A percentile compares a stretch with the other conserved stretches of the same genome.
Evolutionary conservation across 768 basidiomycete genomes (phyloP).

Genomic region (Calvatia gigantea): DNA sequence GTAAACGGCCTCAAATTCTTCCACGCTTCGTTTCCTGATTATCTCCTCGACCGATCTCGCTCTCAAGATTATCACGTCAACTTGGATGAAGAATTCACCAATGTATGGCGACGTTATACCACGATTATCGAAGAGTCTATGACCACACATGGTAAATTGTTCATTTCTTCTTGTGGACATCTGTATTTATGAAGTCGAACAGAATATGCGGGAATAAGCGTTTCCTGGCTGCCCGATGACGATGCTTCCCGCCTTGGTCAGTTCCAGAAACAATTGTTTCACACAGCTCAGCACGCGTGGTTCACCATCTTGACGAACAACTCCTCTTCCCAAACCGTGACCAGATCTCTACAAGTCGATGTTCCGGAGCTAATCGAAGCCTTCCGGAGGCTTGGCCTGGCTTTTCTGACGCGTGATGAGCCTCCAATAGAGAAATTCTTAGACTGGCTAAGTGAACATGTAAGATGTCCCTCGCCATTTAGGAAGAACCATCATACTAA

Average conservation of each 20-base stretch:
- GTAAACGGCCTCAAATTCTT: background rate
- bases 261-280: background rate
- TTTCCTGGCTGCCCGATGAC: background rate
- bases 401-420: background rate
- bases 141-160: background rate
- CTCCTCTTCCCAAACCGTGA: too few relatives aligned
- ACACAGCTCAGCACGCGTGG: background rate
- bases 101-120: background rate
- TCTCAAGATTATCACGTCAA: background rate
- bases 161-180: too few relatives aligned
- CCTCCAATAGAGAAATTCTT: background rate
- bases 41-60: background rate
- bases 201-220: background rate
- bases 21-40: background rate
- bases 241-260: background rate
- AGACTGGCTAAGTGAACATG: background rate
- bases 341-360: background rate
- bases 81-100: background rate
- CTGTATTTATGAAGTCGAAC: background rate
- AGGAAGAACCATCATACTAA: background rate
- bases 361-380: background rate
- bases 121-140: background rate
- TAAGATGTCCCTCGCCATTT: background rate
- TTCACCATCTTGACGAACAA: background rate
- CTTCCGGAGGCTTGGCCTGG: background rate